Base-by-base conservation (phyloP, 1,284 basidiomycete genomes). In the Melampsora occidentalis region DNA sequence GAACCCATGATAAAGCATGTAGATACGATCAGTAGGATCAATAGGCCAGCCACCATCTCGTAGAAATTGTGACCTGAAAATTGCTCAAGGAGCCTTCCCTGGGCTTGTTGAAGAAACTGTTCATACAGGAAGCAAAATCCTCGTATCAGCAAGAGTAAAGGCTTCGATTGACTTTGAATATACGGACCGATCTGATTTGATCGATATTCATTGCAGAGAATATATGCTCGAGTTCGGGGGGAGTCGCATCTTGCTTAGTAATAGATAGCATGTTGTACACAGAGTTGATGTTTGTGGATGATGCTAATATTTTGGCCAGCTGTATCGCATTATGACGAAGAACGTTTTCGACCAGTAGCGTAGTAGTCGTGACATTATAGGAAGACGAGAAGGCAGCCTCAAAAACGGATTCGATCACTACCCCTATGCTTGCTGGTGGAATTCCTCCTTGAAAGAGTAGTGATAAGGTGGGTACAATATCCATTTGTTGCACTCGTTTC, bases 401-500 rank as follows among this genome's bases (percentile, higher is more conserved):
- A 1, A 80, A 39, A 0, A 64, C 79, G 0, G 79, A 78, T 18
- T 48, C 25, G 59, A 80, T 79, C n/a, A 79, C 49, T 66, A 76
- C 72, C 9, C 79, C 80, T 63, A 80, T 79, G 62, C 79, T 80
- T 53, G 78, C 78, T 7, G 78, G 78, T 1, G 80, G 79, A 14
- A 80, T 79, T 7, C 78, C 79, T 5, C 78, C 59, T 22, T 77
- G 77, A 48, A 80, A 75, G 2, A 80, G 76, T 2, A 75, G 57
- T 33, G 71, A 65, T 10, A 80, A 63, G 0, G 80, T 80, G 16
- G 80, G 80, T 1, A 80, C 80, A 35, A 80, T 75, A 72, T 80
- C 80, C 72, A 80, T 73, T 67, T 80, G 80, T 18, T 80, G 77
- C 1, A 80, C 77, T 12, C 14, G 31, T n/a, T 77, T 33, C 1